Evolutionary conservation across 208 protist species (phyloP), one percentile per base, ranked within the genome.

Genomic region (Acanthamoeba castellanii): DNA sequence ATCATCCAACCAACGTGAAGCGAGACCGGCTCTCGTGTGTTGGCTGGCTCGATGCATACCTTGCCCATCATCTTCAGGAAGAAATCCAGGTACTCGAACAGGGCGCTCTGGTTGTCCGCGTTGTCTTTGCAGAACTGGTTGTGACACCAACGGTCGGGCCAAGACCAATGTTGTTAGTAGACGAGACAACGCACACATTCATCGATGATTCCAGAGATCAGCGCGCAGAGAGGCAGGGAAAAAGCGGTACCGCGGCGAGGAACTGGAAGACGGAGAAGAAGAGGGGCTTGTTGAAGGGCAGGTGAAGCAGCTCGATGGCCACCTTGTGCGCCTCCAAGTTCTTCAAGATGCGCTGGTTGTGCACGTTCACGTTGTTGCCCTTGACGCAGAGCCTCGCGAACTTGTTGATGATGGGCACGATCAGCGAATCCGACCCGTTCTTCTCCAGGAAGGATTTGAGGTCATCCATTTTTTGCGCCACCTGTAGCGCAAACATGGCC

Each of bases 91-190:
- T 85, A 84, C n/a, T 94, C 70, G 45, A 94, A 94, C 90, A 94
- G 30, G 22, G 70, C 45, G 20, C 50, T 22, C 37, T 94, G 90
- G 37, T 94, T 94, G 25, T 94, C 90, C 4, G 90, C 61, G 34
- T 94, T 94, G 72, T 84, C 68, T 25, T 94, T 94, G 70, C 90
- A 94, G 55, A 94, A 94, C 90, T 78, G 68, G 52, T 50, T 30
- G n/a, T 27, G 34, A 7, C 7, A 2, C 25, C 16, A 82, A 16
- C 32, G 20, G 50, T 52, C 37, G 37, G 18, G 8, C 11, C 50
- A 84, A 32, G 20, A 74, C 8, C 20, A 37, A 84, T 6, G 22
- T 61, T 37, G 64, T 74, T 27, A 74, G 34, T 3, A 8, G 30
- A 8, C 72, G 72, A 81, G 18, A 37, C 32, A 16, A 18, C 5